phyloP scores from a whole-genome alignment of 2,329 filamentous ascomycete genomes.

The Ambrosiella beaveri region DNA sequence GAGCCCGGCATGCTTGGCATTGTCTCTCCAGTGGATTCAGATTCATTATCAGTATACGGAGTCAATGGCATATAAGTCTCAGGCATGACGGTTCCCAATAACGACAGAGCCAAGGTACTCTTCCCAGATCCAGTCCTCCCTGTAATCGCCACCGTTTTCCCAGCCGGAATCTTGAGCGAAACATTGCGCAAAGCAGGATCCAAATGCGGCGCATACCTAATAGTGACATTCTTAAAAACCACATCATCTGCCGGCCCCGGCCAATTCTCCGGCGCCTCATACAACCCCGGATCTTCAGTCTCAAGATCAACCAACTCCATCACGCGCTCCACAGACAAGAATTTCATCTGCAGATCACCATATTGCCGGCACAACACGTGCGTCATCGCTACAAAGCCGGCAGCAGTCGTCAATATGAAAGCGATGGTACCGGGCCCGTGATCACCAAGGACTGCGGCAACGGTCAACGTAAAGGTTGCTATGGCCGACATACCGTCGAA shows the following conservation, averaged over 20 bases:
- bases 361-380: conserved; percentile 64
- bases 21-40: background rate
- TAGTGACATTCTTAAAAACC: conserved; percentile 57
- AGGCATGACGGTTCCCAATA: conserved; percentile 39
- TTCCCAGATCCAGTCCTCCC: conserved; percentile 80
- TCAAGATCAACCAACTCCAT: conserved; percentile 67
- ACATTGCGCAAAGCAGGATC: conserved; percentile 54
- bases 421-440: conserved; percentile 64
- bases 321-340: conserved; percentile 75
- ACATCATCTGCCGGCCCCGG: conserved; percentile 56
- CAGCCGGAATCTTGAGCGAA: conserved; percentile 53
- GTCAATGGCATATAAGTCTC: background rate
- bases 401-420: conserved; percentile 62
- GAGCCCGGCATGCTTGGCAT: conserved; percentile 21
- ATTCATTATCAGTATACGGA: conserved; percentile 4
- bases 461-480: conserved; percentile 56
- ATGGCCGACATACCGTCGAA: conserved; percentile 56
- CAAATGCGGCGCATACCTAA: conserved; percentile 63
- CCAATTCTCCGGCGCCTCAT: conserved; percentile 60
- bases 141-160: conserved; percentile 47
- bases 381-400: conserved; percentile 50
- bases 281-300: conserved; percentile 49
- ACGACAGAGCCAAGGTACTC: conserved; percentile 50
- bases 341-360: conserved; percentile 77
- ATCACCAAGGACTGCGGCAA: conserved; percentile 57